A percentile compares a stretch with the other conserved stretches of the same genome.
Evolutionary conservation across 2,329 filamentous ascomycete genomes (phyloP).

Genomic region (Metarhizium brunneum): DNA sequence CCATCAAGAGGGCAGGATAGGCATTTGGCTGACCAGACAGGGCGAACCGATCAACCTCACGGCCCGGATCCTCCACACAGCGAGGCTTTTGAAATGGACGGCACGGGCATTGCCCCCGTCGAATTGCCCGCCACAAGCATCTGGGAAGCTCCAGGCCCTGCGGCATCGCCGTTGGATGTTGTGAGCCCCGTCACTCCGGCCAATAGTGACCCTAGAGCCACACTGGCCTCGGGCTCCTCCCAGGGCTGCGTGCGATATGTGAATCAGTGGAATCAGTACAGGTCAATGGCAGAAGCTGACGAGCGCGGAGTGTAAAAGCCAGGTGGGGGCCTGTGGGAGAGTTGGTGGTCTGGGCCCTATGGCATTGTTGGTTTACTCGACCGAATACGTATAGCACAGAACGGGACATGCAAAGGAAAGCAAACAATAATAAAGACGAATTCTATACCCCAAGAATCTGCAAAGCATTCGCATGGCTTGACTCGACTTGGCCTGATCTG

Average conservation of each 20-base stretch:
- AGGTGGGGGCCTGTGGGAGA: neutral
- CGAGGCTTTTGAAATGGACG: constrained; percentile 30
- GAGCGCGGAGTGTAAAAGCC: neutral
- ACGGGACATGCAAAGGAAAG: neutral
- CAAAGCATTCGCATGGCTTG: constrained; percentile 16
- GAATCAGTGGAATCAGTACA: neutral
- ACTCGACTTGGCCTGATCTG: no score
- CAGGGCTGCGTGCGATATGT: neutral
- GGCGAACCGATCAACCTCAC: constrained; percentile 22
- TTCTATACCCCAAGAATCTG: constrained; percentile 23
- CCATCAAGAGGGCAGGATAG: neutral
- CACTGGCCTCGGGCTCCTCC: neutral
- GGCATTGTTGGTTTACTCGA: neutral
- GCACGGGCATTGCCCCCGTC: constrained; percentile 18
- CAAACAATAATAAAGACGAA: neutral
- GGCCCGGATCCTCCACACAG: constrained; percentile 16
- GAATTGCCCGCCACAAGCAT: constrained; percentile 22
- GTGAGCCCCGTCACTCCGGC: neutral
- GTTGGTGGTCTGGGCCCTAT: neutral
- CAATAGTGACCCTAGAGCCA: neutral
- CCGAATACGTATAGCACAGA: neutral
- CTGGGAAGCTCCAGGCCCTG: constrained; percentile 1
- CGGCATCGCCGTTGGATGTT: constrained; percentile 7
- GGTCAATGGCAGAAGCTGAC: neutral
- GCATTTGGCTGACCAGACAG: constrained; percentile 11